Conservation (phyloP, 345 rosid genomes). For the Eucalyptus pauciflora region DNA sequence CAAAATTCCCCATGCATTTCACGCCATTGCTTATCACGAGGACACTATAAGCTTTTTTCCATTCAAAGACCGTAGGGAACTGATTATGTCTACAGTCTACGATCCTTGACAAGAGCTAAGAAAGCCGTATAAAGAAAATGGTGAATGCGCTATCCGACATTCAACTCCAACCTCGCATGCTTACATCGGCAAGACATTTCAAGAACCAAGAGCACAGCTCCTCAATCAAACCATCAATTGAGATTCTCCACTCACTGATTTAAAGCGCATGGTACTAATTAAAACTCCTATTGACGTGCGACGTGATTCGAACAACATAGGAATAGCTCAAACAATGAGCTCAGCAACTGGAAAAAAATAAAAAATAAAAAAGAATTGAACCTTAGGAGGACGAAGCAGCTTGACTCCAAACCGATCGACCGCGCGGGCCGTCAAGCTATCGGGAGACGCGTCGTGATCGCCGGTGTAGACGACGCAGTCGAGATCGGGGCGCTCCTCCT, state of each 20-base stretch:
- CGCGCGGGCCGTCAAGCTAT: constrained; percentile 50
- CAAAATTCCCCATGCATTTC: not conserved
- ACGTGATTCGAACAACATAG: not conserved
- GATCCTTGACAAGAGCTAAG: not conserved
- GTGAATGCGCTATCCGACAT: not conserved
- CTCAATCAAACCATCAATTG: not conserved
- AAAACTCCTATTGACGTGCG: not conserved
- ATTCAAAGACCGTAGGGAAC: not conserved
- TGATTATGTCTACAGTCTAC: not conserved
- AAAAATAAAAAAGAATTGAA: not conserved
- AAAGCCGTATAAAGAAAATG: not conserved
- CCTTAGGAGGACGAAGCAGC: constrained; percentile 65
- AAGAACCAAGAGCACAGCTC: not conserved
- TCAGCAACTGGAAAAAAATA: not conserved
- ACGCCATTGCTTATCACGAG: not conserved
- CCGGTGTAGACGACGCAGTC: constrained; percentile 67
- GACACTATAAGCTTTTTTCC: not conserved
- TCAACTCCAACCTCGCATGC: not conserved
- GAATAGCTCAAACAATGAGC: not conserved
- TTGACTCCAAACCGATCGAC: constrained; percentile 74
- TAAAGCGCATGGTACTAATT: not conserved
- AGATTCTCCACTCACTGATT: not conserved
- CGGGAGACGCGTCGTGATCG: constrained; percentile 63
- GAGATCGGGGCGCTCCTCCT: constrained; percentile 62
- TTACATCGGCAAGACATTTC: not conserved